These are phyloP conservation scores for Jamesozyma spencerorum DNA, from an alignment of 805 yeast genomes.

Conservation along the genomic window DNA sequence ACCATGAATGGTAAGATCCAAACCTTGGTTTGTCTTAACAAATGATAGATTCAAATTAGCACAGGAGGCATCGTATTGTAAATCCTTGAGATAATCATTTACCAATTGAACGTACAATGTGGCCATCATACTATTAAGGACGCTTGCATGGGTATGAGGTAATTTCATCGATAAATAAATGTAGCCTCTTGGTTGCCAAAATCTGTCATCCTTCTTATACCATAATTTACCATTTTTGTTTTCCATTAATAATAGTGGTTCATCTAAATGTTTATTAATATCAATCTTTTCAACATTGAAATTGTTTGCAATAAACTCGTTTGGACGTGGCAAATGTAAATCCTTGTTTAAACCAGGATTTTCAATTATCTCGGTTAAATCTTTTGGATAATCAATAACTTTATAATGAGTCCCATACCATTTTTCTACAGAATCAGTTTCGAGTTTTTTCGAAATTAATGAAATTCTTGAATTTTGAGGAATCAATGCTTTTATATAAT, in stretches of 20 bases:
- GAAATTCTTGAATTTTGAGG: slow-evolving; percentile 53
- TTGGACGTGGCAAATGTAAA: slow-evolving; percentile 59
- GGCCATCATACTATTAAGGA: slow-evolving; percentile 48
- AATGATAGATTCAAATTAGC: slow-evolving; percentile 64
- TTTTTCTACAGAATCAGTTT: slow-evolving; percentile 48
- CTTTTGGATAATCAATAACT: slow-evolving; percentile 35
- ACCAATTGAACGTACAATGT: slow-evolving; percentile 60
- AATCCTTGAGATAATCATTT: slow-evolving; percentile 60
- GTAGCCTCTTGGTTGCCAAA: slow-evolving; percentile 79
- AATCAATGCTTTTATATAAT: slow-evolving; percentile 41
- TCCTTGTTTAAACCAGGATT: slow-evolving; percentile 25
- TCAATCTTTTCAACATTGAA: slow-evolving; percentile 48
- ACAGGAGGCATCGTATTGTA: slow-evolving; percentile 73
- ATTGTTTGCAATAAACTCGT: slow-evolving; percentile 73
- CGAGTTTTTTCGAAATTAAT: slow-evolving; percentile 44
- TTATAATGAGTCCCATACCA: slow-evolving; percentile 90
- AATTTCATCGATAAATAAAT: slow-evolving; percentile 55
- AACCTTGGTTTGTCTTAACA: slow-evolving; percentile 56
- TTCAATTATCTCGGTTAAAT: slow-evolving; percentile 31
- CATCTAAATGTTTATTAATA: slow-evolving; percentile 31
- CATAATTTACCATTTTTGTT: slow-evolving; percentile 50
- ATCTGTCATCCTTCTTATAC: slow-evolving; percentile 85
- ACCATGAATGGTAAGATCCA: slow-evolving; percentile 61
- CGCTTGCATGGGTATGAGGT: slow-evolving; percentile 54
- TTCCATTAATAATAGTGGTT: slow-evolving; percentile 55